Base-by-base conservation (phyloP, 2,329 filamentous ascomycete species). In the Graphium sp. region DNA sequence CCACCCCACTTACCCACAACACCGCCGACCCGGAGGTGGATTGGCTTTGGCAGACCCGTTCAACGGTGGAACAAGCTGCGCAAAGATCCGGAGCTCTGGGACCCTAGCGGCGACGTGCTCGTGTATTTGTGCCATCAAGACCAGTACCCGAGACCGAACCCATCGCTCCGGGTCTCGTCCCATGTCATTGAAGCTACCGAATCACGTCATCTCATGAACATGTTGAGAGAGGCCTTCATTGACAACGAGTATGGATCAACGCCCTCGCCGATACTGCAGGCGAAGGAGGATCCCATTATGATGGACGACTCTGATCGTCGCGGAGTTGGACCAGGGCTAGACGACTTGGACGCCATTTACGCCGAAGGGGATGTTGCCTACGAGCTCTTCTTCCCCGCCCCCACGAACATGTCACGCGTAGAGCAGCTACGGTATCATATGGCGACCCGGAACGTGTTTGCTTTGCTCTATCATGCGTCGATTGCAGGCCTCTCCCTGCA, bases 401-500 rank as follows among this genome's bases (percentile, higher is more conserved):
- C 70, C 0, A 37, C 55, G 2, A 56, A 62, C 21, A 39, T 63
- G 22, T 58, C 41, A 38, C 60, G 48, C 41, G 47, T 47, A 12
- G 63, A 60, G 23, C 61, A 60, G 30, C 55, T 62, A 2, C 56
- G 68, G 1, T 59, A 76, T 36, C 68, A 74, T 37, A 58, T 79
- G 26, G 73, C 74, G 0, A 74, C 74, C 1, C 64, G 75, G 13
- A 81, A 80, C 39, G 64, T 79, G 24, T 70, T 81, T 38, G 74
- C 74, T 0, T 48, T 79, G 19, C 46, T 79, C 2, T 73, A 69
- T 39, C 60, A 68, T 29, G 66, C 67, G 14, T 73, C 74, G 0
- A 55, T 80, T 0, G 73, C 80, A 3, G 75, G 75, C 0, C 41
- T 67, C 2, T 71, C 73, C 5, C 45, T 80, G 1, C 65, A 62